Conservation (phyloP, 192 early-diverging fungal genomes). For the Pilaira anomala region DNA sequence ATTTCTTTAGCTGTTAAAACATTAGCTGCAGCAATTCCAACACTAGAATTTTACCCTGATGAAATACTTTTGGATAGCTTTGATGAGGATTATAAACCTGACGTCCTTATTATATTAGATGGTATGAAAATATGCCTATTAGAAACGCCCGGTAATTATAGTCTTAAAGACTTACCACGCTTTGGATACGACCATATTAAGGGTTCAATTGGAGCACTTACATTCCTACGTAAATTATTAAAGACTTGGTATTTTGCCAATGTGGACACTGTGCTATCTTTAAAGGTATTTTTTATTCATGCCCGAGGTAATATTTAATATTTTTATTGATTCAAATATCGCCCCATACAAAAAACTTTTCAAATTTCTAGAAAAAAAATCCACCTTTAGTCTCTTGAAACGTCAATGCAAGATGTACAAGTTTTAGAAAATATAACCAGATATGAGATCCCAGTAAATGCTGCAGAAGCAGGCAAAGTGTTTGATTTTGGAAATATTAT, state of each 20-base stretch:
- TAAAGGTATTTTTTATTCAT: neutral
- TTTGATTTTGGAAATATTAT: neutral
- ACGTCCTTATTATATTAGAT: too few species aligned
- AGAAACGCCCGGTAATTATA: neutral
- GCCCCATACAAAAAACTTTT: neutral
- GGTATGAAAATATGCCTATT: too few species aligned
- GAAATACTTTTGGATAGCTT: too few species aligned
- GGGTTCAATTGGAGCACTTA: neutral
- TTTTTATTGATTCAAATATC: neutral
- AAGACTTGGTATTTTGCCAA: slow-evolving; percentile 1
- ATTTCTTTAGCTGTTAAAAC: too few species aligned
- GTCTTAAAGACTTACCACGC: neutral
- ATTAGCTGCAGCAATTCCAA: too few species aligned
- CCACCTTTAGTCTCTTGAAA: neutral
- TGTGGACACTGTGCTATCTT: neutral
- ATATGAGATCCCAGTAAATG: neutral
- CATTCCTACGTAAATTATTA: neutral
- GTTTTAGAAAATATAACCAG: neutral
- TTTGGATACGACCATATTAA: neutral
- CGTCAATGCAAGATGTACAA: neutral
- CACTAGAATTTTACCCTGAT: too few species aligned
- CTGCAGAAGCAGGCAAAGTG: neutral
- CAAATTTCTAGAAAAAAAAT: neutral
- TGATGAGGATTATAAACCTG: too few species aligned
- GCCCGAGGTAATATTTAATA: neutral